These are phyloP conservation scores for Paulinella micropora DNA, from an alignment of 78 protist genomes.

Conservation along the genomic window DNA sequence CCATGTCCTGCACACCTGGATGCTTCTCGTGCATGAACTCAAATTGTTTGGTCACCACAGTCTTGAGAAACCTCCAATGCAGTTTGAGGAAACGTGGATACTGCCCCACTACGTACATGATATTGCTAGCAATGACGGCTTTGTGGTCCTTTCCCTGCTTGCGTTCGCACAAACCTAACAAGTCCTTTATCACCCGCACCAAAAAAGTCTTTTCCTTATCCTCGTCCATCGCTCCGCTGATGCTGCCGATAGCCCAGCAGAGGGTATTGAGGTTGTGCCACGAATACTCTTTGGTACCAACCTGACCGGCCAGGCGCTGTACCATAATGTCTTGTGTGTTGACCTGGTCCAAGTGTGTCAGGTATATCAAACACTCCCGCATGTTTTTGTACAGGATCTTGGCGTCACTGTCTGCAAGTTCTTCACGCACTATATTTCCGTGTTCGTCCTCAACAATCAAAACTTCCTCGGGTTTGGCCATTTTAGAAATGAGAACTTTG, in stretches of 20 bases:
- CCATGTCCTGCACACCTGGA: slow-evolving; percentile 99
- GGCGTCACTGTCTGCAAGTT: slow-evolving; percentile 58
- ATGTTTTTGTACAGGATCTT: slow-evolving; percentile 64
- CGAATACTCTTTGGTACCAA: slow-evolving; percentile 41
- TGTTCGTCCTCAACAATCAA: slow-evolving; percentile 82
- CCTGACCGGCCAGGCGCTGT: slow-evolving; percentile 43
- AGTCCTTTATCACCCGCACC: slow-evolving; percentile 88
- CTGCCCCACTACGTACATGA: slow-evolving; percentile 99
- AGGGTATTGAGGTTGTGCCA: slow-evolving; percentile 71
- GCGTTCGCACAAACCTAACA: slow-evolving; percentile 75
- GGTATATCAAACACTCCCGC: slow-evolving; percentile 47
- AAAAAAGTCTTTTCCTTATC: slow-evolving; percentile 84
- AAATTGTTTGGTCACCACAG: slow-evolving; percentile 76
- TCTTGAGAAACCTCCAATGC: slow-evolving; percentile 89
- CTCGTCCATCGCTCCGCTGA: slow-evolving; percentile 83
- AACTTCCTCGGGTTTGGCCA: slow-evolving; percentile 97
- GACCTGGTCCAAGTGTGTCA: slow-evolving; percentile 79
- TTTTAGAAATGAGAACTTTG: slow-evolving; percentile 58
- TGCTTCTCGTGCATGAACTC: slow-evolving; percentile 97
- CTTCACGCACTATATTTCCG: slow-evolving; percentile 84
- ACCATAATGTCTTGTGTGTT: slow-evolving; percentile 81
- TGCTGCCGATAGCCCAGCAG: slow-evolving; percentile 98
- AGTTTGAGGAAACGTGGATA: slow-evolving; percentile 93
- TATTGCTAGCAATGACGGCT: slow-evolving; percentile 93
- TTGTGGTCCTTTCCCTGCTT: slow-evolving; percentile 88